phyloP scores from a whole-genome alignment of 495 filamentous ascomycete genomes.

The Neurospora sp. region DNA sequence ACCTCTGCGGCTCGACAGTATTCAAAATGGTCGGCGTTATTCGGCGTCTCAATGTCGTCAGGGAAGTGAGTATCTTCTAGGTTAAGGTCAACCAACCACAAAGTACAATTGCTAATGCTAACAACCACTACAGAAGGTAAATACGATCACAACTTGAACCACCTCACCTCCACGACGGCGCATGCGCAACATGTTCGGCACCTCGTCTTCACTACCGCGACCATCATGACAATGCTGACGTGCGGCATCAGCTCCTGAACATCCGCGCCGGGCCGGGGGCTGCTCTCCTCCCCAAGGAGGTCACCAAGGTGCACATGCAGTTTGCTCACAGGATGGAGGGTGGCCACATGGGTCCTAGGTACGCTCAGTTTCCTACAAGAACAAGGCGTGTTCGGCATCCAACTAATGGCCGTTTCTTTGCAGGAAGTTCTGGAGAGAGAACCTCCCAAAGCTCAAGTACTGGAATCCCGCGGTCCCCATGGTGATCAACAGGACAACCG shows the following conservation, averaged over 20 bases:
- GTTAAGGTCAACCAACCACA: not conserved
- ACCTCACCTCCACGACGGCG: conserved; percentile 4
- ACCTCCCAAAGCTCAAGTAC: conserved; percentile 81
- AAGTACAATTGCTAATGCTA: conserved; percentile 1
- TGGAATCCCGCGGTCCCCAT: conserved; percentile 82
- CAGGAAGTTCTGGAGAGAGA: conserved; percentile 80
- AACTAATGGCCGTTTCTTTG: not conserved
- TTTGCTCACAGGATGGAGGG: conserved; percentile 57
- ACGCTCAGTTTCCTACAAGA: conserved; percentile 9
- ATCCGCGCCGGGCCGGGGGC: conserved; percentile 74
- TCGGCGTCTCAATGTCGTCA: conserved; percentile 69
- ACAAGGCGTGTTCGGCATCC: not conserved
- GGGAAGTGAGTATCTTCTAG: conserved; percentile 50
- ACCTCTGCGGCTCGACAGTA: conserved; percentile 4
- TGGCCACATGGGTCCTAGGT: conserved; percentile 78
- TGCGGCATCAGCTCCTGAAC: conserved; percentile 49
- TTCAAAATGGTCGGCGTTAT: conserved; percentile 67
- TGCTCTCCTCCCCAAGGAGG: conserved; percentile 64
- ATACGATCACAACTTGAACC: conserved; percentile 2
- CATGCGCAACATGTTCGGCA: not conserved
- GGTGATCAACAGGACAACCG: conserved; percentile 58
- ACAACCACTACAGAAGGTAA: conserved; percentile 27
- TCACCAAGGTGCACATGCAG: conserved; percentile 75
- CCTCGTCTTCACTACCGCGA: not conserved
- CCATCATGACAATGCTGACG: not conserved